A percentile compares a stretch with the other conserved stretches of the same genome.
These are phyloP conservation scores for Candida sanyaensis DNA, from an alignment of 1,139 yeast species.

Conservation along the genomic window DNA sequence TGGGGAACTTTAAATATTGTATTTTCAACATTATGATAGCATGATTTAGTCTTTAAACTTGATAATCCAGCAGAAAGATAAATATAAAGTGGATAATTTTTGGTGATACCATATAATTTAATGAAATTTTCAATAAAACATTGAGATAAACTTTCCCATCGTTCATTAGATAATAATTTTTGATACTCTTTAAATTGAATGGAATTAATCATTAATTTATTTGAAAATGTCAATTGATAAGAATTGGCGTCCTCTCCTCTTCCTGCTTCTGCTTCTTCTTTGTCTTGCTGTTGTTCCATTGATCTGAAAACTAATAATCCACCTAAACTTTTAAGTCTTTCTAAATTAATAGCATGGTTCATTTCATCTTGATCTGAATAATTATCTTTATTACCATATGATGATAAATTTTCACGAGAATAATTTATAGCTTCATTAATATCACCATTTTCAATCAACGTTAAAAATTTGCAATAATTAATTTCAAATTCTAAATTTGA, in stretches of 20 bases:
- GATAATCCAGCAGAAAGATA: conserved; percentile 78
- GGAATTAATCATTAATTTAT: conserved; percentile 28
- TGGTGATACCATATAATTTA: conserved; percentile 68
- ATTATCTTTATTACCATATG: conserved; percentile 35
- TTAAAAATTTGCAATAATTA: conserved; percentile 72
- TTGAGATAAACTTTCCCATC: conserved; percentile 67
- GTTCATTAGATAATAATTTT: conserved; percentile 50
- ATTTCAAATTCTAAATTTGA: conserved; percentile 74
- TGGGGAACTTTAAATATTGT: conserved; percentile 28
- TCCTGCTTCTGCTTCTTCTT: no score
- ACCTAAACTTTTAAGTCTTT: conserved; percentile 39
- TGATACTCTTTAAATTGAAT: conserved; percentile 36
- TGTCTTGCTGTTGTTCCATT: conserved; percentile 8
- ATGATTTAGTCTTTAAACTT: conserved; percentile 75
- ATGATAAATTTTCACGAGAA: conserved; percentile 51
- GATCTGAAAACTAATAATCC: conserved; percentile 32
- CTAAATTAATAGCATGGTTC: conserved; percentile 33
- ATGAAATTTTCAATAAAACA: conserved; percentile 68
- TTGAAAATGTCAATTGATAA: conserved; percentile 21
- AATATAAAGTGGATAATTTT: conserved; percentile 63
- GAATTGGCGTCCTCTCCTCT: background rate
- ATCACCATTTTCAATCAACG: conserved; percentile 55
- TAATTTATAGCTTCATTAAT: conserved; percentile 61
- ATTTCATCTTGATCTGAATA: conserved; percentile 27
- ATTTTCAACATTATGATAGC: conserved; percentile 47